Evolutionary conservation across 805 yeast genomes (phyloP).

Genomic region (Komagataella phaffii): DNA sequence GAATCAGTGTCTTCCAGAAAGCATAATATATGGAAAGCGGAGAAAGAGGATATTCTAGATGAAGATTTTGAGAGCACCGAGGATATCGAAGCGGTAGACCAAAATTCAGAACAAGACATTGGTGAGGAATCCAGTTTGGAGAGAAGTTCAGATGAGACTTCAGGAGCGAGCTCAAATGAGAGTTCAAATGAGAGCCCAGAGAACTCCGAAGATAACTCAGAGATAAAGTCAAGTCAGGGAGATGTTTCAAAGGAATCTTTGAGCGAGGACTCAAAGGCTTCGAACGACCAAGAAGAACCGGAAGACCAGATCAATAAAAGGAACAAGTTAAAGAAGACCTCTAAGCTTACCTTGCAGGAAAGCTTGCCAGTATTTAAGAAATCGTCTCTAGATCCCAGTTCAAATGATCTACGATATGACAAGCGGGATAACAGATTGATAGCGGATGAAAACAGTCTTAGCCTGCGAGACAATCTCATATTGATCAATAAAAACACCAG

Average conservation of each 20-base stretch:
- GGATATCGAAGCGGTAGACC: neutral
- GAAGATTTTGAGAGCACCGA: neutral
- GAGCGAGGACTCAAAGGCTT: neutral
- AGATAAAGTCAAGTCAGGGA: neutral
- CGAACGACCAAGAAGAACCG: neutral
- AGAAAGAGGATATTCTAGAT: neutral
- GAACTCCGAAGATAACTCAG: neutral
- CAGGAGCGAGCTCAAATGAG: neutral
- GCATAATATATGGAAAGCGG: neutral
- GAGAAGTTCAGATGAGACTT: neutral
- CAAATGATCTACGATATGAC: neutral
- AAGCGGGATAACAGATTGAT: neutral
- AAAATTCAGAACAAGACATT: neutral
- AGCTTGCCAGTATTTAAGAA: neutral
- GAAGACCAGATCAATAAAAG: neutral
- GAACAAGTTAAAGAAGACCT: neutral
- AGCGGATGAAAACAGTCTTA: neutral
- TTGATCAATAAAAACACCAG: neutral
- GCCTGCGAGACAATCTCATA: neutral
- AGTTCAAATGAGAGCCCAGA: neutral
- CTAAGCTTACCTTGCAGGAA: neutral
- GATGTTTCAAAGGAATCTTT: neutral
- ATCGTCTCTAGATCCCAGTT: neutral
- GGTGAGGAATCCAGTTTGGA: neutral
- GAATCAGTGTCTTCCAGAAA: neutral